Conservation (phyloP, 257 asterid genomes). For the Fraxinus quadrangulata region DNA sequence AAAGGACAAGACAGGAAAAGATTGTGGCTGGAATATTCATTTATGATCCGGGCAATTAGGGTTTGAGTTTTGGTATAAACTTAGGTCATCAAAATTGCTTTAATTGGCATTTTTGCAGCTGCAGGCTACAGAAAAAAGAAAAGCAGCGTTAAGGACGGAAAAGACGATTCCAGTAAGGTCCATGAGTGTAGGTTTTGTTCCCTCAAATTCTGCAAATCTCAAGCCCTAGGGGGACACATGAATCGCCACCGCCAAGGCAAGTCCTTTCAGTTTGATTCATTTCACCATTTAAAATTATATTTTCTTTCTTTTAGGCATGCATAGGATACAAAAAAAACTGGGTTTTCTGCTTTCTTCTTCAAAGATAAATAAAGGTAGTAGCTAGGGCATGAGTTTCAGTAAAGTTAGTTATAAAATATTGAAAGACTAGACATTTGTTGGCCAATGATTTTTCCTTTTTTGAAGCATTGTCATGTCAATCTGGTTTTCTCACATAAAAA, state of each 20-base stretch:
- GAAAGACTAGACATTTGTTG: not conserved
- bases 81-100: conserved; percentile 56
- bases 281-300: not conserved
- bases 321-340: not conserved
- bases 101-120: conserved; percentile 36
- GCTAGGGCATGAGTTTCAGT: conserved; percentile 27
- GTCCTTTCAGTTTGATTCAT: conserved; percentile 10
- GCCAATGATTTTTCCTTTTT: conserved; percentile 26
- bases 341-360: not conserved
- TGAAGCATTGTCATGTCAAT: conserved; percentile 40
- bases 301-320: not conserved
- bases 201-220: conserved; percentile 98
- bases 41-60: conserved; percentile 17
- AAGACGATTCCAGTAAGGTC: conserved; percentile 67
- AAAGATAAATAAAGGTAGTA: not conserved
- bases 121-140: conserved; percentile 70
- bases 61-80: conserved; percentile 27
- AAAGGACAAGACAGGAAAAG: conserved; percentile 36
- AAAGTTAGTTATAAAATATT: conserved; percentile 23
- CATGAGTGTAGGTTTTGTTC: conserved; percentile 98
- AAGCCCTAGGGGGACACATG: conserved; percentile 99
- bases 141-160: conserved; percentile 67
- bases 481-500: conserved; percentile 33
- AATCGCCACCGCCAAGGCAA: conserved; percentile 98
- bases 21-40: conserved; percentile 21